Evolutionary conservation across 2,329 filamentous ascomycete species (phyloP), one percentile per base, ranked within the genome.

Genomic region (Fusarium citri): DNA sequence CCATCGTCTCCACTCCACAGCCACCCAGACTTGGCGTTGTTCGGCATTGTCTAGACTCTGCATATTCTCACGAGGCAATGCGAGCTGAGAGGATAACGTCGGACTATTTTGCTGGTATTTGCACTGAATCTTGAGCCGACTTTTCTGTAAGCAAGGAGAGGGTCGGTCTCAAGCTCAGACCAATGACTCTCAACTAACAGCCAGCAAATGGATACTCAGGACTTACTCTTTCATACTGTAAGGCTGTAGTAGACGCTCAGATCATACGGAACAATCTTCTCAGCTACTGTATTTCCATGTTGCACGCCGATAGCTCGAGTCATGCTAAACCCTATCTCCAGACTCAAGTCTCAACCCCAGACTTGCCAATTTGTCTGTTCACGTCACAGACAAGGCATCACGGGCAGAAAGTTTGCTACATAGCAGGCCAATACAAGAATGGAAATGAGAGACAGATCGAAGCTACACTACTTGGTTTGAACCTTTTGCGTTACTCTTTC

Each of bases 1-100:
- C 66, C 18, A 42, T 12, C 18, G 20, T 47, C 31, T 55, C 66
- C 56, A 55, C 51, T 59, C 34, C 40, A 20, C 53, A 59, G 48
- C 65, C 43, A 48, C 48, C 55, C 28, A 64, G 34, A 30, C 31
- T 55, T 59, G 45, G 48, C 26, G 26, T 55, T 48, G 23, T 61
- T 67, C 66, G 56, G 66, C 61, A 63, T 31, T 57, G 51, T 48
- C 37, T 26, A 40, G 31, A 60, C 37, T 50, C 48, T 66, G 46
- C 10, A 37, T 37, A 18, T 48, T 37, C 10, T 26, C 14, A 30
- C 28, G 28, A 30, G 28, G 28, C 28, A 30, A 30, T 61, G 57
- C 42, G 42, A 37, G 37, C 47, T 55, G 23, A 50, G 48, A 15
- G 42, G 23, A 43, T 34, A 59, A 30, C 25, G 30, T 20, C 8